Conservation (phyloP, 352 stramenopile species). For the Globisporangium cystogenes region DNA sequence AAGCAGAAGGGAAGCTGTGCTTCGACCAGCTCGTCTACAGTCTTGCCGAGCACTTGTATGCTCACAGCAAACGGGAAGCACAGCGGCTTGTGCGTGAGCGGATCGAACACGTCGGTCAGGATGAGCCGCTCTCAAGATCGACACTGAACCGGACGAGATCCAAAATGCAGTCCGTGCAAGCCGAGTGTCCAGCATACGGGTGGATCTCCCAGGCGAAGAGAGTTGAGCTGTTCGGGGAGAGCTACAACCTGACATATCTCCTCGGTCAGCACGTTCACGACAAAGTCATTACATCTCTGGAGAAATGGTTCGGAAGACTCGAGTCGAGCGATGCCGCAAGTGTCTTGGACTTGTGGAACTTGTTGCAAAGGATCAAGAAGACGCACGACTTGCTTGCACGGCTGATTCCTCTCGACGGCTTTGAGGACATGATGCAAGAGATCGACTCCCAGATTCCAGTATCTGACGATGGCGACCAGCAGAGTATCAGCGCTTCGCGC, state of each 20-base stretch:
- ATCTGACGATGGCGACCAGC: conserved; percentile 6
- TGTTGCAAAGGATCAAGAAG: conserved; percentile 28
- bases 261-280: conserved; percentile 48
- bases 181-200: conserved; percentile 19
- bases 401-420: conserved; percentile 18
- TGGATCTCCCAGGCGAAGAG: conserved; percentile 21
- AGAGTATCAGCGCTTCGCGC: conserved; percentile 21
- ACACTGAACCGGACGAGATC: background rate
- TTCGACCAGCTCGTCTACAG: conserved; percentile 76
- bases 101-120: background rate
- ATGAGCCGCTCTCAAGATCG: background rate
- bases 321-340: conserved; percentile 43
- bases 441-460: conserved; percentile 19
- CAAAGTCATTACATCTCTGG: conserved; percentile 52
- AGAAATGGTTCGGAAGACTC: conserved; percentile 39
- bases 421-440: conserved; percentile 28
- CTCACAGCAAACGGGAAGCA: conserved; percentile 43
- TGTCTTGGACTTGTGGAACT: conserved; percentile 39
- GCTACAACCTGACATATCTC: conserved; percentile 49
- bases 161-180: background rate
- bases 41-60: conserved; percentile 59
- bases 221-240: conserved; percentile 58
- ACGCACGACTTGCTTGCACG: conserved; percentile 24
- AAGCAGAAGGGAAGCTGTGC: conserved; percentile 76
- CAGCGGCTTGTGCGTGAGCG: background rate